Evolutionary conservation across 2,329 filamentous ascomycete species (phyloP).

Genomic region (Aspergillus quadricinctus): DNA sequence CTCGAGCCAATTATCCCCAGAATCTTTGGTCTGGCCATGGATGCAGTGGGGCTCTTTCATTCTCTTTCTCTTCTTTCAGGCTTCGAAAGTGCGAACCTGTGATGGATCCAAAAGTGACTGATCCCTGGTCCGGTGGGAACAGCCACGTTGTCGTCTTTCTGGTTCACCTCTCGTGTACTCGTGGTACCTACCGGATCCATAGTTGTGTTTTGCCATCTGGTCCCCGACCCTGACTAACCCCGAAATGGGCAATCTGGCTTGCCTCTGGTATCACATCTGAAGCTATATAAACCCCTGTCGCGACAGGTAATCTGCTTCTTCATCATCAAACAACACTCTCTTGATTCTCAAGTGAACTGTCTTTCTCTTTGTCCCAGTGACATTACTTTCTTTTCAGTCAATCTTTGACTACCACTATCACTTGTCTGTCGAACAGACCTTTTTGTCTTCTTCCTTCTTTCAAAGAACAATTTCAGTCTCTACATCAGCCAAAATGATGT

Average conservation of each 20-base stretch:
- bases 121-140: neutral
- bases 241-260: neutral
- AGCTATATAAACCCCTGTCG: slow-evolving; percentile 5
- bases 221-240: neutral
- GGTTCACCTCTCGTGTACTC: neutral
- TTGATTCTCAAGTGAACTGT: neutral
- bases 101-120: neutral
- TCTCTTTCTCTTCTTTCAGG: neutral
- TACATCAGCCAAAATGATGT: slow-evolving; percentile 29
- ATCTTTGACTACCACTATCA: slow-evolving; percentile 3
- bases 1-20: too few relatives aligned
- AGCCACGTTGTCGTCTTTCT: neutral
- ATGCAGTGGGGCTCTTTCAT: neutral
- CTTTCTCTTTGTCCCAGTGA: slow-evolving; percentile 2
- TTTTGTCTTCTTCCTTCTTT: neutral
- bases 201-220: neutral
- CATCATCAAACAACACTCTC: neutral
- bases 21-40: neutral
- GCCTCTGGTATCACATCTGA: neutral
- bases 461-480: slow-evolving; percentile 1
- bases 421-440: neutral
- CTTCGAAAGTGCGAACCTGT: neutral
- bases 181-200: neutral
- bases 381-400: slow-evolving; percentile 2
- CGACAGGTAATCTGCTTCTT: neutral